Evolutionary conservation across 169 alveolate genomes (phyloP), one percentile per base, ranked within the genome.

Genomic region (Babesia sp.): DNA sequence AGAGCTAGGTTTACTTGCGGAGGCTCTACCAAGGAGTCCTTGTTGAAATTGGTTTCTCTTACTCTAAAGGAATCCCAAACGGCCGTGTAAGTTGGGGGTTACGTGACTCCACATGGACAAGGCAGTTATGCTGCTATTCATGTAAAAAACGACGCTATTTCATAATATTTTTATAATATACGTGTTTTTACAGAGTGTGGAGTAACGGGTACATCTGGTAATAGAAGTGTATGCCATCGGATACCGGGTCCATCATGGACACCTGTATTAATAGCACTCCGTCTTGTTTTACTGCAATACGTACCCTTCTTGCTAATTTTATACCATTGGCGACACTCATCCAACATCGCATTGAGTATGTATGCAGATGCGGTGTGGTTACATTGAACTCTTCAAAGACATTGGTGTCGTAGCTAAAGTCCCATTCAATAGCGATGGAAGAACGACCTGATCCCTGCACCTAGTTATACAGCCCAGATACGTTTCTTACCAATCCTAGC

Each of bases 1-100:
- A 78, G 86, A 41, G 79, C 91, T 20, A 91, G 94, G 11, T 90
- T 90, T 54, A 90, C 94, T n/a, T 85, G 92, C 60, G 92, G 85
- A 14, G 94, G 94, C 36, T 41, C 64, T 44, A 85, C 84, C 48
- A 79, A 79, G 87, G 83, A 79, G n/a, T 70, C 87, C 4, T 44
- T 79, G 20, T 69, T 79, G 29, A 70, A 60, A 16, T 67, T 79
- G 41, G 55, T 79, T 45, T 29, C 55, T 20, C 55, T 79, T 39
- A 63, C 87, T n/a, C 33, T 79, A 22, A 28, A 58, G 37, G 83
- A 68, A 41, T 26, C 24, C 36, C 42, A 56, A 59, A 31, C n/a
- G n/a, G n/a, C n/a, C n/a, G n/a, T n/a, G n/a, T n/a, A n/a, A n/a
- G n/a, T n/a, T n/a, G n/a, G n/a, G n/a, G n/a, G n/a, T n/a, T n/a